Conservation (phyloP, 1,284 basidiomycete genomes). For the Porodaedalea pini region DNA sequence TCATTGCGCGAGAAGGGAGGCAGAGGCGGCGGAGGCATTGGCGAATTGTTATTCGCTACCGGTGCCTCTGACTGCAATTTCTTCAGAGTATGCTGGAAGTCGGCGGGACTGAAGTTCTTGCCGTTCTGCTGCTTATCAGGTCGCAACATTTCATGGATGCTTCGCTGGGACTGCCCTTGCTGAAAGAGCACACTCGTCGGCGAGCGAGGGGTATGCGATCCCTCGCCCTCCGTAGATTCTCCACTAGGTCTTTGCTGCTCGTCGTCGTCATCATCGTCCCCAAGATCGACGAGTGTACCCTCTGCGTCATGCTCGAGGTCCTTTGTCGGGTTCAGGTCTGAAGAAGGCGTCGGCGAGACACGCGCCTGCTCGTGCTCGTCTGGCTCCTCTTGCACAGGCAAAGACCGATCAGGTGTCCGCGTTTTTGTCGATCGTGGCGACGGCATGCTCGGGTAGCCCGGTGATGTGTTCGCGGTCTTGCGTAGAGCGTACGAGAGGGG, state of each 20-base stretch:
- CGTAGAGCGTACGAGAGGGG: conserved; percentile 37
- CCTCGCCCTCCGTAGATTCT: conserved; percentile 33
- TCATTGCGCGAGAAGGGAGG: conserved; percentile 19
- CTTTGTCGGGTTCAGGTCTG: conserved; percentile 52
- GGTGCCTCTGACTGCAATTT: conserved; percentile 27
- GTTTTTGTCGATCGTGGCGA: conserved; percentile 54
- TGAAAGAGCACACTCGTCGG: conserved; percentile 56
- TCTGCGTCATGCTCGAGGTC: conserved; percentile 23
- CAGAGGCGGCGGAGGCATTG: conserved; percentile 23
- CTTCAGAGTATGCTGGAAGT: conserved; percentile 43
- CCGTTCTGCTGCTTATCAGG: conserved; percentile 7
- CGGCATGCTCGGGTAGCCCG: conserved; percentile 48
- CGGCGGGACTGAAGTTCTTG: conserved; percentile 43
- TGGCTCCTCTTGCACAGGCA: conserved; percentile 73
- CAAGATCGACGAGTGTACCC: conserved; percentile 20
- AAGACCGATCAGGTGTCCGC: conserved; percentile 66
- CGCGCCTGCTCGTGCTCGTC: conserved; percentile 44
- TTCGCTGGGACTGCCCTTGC: conserved; percentile 28
- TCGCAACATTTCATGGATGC: conserved; percentile 19
- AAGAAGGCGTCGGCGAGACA: conserved; percentile 51
- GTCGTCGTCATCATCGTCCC: conserved; percentile 24
- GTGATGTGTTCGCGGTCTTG: conserved; percentile 38
- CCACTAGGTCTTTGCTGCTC: conserved; percentile 30
- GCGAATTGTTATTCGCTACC: conserved; percentile 18
- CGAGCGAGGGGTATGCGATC: conserved; percentile 68